Evolutionary conservation across 2,329 filamentous ascomycete species (phyloP).

Genomic region (Colletotrichum kahawae): DNA sequence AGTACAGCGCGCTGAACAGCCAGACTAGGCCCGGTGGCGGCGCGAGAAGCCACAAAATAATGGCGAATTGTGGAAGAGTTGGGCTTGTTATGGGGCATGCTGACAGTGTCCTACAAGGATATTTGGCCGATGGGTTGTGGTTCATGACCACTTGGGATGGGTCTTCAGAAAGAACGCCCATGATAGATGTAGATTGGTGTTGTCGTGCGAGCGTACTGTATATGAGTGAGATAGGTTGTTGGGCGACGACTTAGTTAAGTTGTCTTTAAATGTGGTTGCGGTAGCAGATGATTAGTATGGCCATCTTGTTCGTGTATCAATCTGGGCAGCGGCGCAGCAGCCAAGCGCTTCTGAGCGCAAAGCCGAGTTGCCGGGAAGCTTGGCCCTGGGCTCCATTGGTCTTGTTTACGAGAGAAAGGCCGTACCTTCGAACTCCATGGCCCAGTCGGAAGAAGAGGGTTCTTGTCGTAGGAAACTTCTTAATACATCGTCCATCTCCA

Average conservation of each 20-base stretch:
- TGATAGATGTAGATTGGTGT: background rate
- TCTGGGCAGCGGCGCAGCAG: slow-evolving; percentile 3
- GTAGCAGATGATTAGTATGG: background rate
- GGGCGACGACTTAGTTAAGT: accelerated
- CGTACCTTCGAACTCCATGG: background rate
- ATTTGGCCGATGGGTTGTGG: background rate
- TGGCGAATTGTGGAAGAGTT: background rate
- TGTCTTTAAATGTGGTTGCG: background rate
- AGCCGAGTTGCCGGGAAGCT: background rate
- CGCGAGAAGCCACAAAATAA: background rate
- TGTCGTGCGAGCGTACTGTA: background rate
- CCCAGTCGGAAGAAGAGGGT: background rate
- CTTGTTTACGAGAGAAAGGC: background rate
- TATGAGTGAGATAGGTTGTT: background rate
- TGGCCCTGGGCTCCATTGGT: background rate
- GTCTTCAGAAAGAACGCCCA: background rate
- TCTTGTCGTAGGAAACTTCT: background rate
- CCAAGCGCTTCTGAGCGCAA: background rate
- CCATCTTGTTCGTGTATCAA: background rate
- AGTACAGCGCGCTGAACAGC: background rate
- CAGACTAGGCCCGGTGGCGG: background rate
- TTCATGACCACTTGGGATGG: background rate
- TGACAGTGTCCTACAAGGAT: background rate
- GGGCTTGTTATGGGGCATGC: background rate
- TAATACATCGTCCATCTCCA: background rate